Conservation (phyloP, 1,139 yeast species). For the Geotrichum fermentans region DNA sequence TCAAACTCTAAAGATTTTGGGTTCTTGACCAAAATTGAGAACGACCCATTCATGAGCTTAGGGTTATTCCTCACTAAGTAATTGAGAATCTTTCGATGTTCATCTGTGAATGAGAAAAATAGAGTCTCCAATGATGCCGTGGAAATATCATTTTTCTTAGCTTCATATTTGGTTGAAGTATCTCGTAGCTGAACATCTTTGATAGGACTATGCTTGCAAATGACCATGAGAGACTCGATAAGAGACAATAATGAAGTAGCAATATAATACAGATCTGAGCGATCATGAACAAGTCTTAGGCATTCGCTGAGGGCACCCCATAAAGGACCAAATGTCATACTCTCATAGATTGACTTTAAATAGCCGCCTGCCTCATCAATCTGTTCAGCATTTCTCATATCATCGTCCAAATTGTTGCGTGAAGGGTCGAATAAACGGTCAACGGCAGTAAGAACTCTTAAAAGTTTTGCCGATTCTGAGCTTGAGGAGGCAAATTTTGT, state of each 20-base stretch:
- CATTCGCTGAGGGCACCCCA: constrained; percentile 88
- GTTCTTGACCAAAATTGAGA: constrained; percentile 81
- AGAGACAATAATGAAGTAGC: constrained; percentile 81
- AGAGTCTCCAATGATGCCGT: constrained; percentile 73
- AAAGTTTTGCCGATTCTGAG: constrained; percentile 80
- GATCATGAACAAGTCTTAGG: constrained; percentile 45
- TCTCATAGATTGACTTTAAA: constrained; percentile 47
- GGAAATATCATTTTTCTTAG: constrained; percentile 57
- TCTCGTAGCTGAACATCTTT: constrained; percentile 43
- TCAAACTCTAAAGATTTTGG: constrained; percentile 92
- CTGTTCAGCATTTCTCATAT: constrained; percentile 38
- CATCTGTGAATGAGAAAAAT: constrained; percentile 83
- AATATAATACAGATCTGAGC: constrained; percentile 51
- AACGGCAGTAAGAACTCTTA: constrained; percentile 80
- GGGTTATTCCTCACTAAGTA: constrained; percentile 91
- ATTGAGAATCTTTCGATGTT: constrained; percentile 81
- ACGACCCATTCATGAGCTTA: constrained; percentile 93
- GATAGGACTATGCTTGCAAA: constrained; percentile 80
- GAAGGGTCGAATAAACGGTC: constrained; percentile 67
- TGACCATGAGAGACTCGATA: constrained; percentile 91
- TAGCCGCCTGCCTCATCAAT: constrained; percentile 43
- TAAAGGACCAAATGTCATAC: constrained; percentile 65
- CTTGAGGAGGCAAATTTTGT: constrained; percentile 71
- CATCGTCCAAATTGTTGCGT: constrained; percentile 27
- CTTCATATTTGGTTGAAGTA: constrained; percentile 56